These are phyloP conservation scores for Arthrinium phaeospermum DNA, from an alignment of 2,329 filamentous ascomycete genomes.

Conservation along the genomic window DNA sequence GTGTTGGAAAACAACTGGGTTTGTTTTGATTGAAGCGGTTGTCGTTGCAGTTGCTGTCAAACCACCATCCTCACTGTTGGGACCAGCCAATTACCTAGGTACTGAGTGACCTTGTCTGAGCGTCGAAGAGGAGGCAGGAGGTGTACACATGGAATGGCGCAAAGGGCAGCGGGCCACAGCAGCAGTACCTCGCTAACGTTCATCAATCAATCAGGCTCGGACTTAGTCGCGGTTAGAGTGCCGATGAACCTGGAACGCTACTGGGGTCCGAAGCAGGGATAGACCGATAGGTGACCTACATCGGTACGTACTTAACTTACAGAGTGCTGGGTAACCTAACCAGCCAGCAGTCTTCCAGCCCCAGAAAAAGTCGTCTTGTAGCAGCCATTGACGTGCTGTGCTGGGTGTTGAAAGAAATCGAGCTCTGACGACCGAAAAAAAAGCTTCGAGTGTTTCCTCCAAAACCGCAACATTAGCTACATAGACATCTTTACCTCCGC, in stretches of 20 bases:
- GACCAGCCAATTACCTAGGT: neutral
- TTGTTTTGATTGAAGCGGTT: neutral
- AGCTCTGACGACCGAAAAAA: neutral
- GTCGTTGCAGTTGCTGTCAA: neutral
- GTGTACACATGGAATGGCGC: neutral
- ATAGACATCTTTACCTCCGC: neutral
- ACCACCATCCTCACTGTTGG: neutral
- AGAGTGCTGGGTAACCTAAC: neutral
- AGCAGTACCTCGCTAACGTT: conserved; percentile 1
- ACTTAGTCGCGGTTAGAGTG: conserved; percentile 12
- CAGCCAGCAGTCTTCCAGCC: neutral
- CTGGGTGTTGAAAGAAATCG: conserved; percentile 3
- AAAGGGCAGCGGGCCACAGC: neutral
- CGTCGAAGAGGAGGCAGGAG: neutral
- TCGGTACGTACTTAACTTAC: too few species aligned
- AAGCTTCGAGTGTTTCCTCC: conserved; percentile 7
- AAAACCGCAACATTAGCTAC: neutral
- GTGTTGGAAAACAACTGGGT: neutral
- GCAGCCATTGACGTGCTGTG: conserved; percentile 15
- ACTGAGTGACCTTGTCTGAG: too few species aligned
- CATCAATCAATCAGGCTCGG: neutral
- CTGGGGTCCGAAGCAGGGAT: neutral
- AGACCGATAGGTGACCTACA: neutral
- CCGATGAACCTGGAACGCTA: conserved; percentile 2
- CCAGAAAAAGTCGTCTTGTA: neutral